These are phyloP conservation scores for Coemansia aciculifera DNA, from an alignment of 192 early-diverging fungal genomes.

Conservation along the genomic window DNA sequence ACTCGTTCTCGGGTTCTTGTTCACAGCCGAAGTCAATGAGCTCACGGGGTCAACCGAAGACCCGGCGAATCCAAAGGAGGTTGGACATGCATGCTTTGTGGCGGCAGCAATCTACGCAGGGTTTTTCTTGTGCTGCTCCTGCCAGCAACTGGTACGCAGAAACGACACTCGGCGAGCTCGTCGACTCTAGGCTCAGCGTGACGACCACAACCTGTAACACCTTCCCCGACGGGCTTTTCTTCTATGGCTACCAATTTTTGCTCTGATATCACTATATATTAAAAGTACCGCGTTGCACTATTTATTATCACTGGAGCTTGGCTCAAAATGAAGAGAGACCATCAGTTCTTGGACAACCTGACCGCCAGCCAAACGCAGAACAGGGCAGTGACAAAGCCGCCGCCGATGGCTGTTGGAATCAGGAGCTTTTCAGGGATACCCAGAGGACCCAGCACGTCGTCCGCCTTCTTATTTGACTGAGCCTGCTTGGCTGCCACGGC, in stretches of 20 bases:
- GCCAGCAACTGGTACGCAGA: constrained; percentile 48
- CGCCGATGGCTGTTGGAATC: constrained; percentile 53
- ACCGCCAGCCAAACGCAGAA: constrained; percentile 53
- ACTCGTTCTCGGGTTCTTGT: constrained; percentile 50
- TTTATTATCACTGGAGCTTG: background rate
- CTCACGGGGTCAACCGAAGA: constrained; percentile 53
- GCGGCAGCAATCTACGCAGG: constrained; percentile 51
- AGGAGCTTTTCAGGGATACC: constrained; percentile 51
- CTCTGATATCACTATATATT: background rate
- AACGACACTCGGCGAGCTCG: constrained; percentile 45
- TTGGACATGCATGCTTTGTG: constrained; percentile 52
- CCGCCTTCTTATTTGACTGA: background rate
- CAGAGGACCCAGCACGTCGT: constrained; percentile 27
- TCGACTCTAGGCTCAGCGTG: constrained; percentile 20
- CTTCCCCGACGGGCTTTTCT: constrained; percentile 32
- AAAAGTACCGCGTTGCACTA: background rate
- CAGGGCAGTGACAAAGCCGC: constrained; percentile 55
- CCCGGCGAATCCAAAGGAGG: constrained; percentile 55
- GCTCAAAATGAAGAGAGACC: background rate
- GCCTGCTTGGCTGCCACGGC: background rate
- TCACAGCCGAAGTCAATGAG: constrained; percentile 52
- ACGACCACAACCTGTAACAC: background rate
- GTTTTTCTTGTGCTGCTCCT: constrained; percentile 56
- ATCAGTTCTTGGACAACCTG: constrained; percentile 54
- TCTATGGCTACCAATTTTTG: background rate